These are phyloP conservation scores for Schizothecium vesticola DNA, from an alignment of 495 filamentous ascomycete genomes.

Conservation along the genomic window DNA sequence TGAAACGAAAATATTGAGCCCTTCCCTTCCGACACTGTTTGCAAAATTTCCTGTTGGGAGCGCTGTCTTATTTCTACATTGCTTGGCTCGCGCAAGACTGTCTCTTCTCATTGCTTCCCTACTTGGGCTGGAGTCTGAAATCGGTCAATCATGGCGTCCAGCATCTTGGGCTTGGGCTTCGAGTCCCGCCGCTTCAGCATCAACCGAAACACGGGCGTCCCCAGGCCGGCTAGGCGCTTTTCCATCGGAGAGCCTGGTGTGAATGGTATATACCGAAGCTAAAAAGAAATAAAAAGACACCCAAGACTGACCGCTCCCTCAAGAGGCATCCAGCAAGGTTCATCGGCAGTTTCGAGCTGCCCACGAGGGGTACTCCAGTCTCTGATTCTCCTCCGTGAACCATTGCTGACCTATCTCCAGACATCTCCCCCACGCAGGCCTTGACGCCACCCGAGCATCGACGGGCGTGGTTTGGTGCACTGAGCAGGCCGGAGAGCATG, in stretches of 20 bases:
- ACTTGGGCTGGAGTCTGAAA: neutral
- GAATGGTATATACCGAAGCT: slow-evolving; percentile 35
- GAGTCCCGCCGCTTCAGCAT: slow-evolving; percentile 52
- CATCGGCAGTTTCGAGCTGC: slow-evolving; percentile 80
- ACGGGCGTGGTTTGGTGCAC: slow-evolving; percentile 87
- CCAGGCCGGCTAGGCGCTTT: slow-evolving; percentile 44
- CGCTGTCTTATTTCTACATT: neutral
- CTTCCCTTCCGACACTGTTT: neutral
- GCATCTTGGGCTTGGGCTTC: slow-evolving; percentile 39
- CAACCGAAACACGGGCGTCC: slow-evolving; percentile 51
- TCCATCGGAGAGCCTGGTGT: slow-evolving; percentile 46
- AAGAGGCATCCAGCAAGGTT: slow-evolving; percentile 75
- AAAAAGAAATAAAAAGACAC: neutral
- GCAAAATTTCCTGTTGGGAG: neutral
- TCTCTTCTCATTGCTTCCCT: neutral
- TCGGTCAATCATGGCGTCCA: slow-evolving; percentile 3
- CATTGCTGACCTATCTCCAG: slow-evolving; percentile 5
- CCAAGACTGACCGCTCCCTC: slow-evolving; percentile 3
- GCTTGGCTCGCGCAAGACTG: neutral
- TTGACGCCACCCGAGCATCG: slow-evolving; percentile 76
- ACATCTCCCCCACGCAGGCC: slow-evolving; percentile 81
- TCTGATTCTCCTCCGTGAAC: neutral
- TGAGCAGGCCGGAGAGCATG: slow-evolving; percentile 72
- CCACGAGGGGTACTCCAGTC: slow-evolving; percentile 58
- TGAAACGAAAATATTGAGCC: neutral